Evolutionary conservation across 495 filamentous ascomycete species (phyloP), one percentile per base, ranked within the genome.

Genomic region (Hyaloscypha finlandica): DNA sequence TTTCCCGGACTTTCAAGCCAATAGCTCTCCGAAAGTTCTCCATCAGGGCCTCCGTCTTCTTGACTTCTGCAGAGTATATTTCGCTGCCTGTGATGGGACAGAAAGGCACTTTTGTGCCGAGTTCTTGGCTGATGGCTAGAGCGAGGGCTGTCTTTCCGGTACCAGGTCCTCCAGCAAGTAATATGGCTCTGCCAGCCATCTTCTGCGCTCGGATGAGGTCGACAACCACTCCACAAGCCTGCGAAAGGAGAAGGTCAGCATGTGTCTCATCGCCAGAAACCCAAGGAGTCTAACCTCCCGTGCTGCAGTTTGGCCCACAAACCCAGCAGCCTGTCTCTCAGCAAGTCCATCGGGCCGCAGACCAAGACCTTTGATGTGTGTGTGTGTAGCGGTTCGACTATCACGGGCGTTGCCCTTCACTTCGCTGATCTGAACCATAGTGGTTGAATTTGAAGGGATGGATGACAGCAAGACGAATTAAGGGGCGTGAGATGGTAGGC

Each of bases 31-130:
- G 86, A 78, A 99, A 99, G 77, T 97, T 97, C 83, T 99, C 95
- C 92, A 97, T 97, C 74, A 99, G 81, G 45, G 95, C 90, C 78
- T 99, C 95, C 22, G 95, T 98, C 86, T 99, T 99, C 86, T 97
- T 97, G 65, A 99, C 92, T 78, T 99, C 95, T 48, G 94, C 90
- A 55, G 91, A 94, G 81, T 97, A 99, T 70, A 99, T 89, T 74
- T 99, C 95, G 79, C 93, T 97, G 66, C 93, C 95, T 33, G 96
- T 94, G 72, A 99, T 97, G 39, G 93, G 92, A 74, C 94, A 96
- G 76, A 99, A 99, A 6, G 95, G 95, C 61, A 99, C 96, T 79
- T 97, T 97, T 14, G 93, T 95, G 71, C 95, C 95, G 63, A 99
- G 86, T 76, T 97, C 94, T 76, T 97, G 94, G 72, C 90, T 92